Base-by-base conservation (phyloP, 345 rosid genomes). In the Acer yangbiense region DNA sequence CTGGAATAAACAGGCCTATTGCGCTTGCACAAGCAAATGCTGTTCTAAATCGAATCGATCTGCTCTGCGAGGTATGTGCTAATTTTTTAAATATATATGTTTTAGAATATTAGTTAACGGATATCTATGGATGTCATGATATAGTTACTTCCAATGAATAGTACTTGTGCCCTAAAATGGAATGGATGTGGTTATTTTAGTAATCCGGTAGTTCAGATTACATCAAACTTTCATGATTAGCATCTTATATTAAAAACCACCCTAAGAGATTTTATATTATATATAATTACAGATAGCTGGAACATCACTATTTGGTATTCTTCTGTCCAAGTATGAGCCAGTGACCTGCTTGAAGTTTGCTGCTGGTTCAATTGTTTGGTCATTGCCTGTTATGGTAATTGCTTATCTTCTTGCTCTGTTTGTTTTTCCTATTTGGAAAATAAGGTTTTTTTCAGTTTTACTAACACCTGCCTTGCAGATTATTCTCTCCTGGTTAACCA, bases 1-100 rank as follows among this genome's bases (percentile, higher is more conserved):
- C 99, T 0, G 97, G 98, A 73, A 86, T 93, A 61, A 93, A 93
- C 82, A 86, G 95, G 77, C 98, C 97, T 46, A 86, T 90, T 63
- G 98, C 97, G 21, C 94, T 96, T 25, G 99, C 99, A 4, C 87
- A 90, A 88, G 98, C 98, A 75, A 96, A 96, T 87, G 99, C 97
- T 83, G 82, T 93, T 68, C 93, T 93, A 77, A 90, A 87, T 85
- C 87, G 98, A 76, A 92, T 93, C 54, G 93, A 95, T 84, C 92
- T 93, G 83, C 91, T 93, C 52, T 93, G 98, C 11, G 99, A 93
- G 98, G 99, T 96, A 73, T 69, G 66, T 62, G 29, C 73, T 32
- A 41, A 68, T 68, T 73, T 57, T 66, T 7, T 18, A 21, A 68
- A 71, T 70, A 1, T 69, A 44, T 74, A 32, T 8, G 39, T 74